Base-by-base conservation (phyloP, 306 rosid species). In the Ormosia emarginata region DNA sequence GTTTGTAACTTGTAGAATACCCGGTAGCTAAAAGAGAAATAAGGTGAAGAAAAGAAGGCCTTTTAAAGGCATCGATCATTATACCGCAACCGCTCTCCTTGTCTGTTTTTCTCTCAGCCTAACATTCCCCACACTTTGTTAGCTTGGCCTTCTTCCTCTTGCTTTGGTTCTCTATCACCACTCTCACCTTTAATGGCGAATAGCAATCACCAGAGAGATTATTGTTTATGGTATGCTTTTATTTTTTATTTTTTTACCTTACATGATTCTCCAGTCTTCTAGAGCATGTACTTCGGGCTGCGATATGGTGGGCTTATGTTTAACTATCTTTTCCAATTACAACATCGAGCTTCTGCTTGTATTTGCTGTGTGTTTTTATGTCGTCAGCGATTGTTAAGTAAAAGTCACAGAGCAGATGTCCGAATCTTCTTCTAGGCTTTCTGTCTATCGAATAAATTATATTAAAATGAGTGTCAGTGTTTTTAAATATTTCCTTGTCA, bases 151-250 rank as follows among this genome's bases (percentile, higher is more conserved):
- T 56, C 59, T 39, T 2, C 47, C 11, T 43, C 47, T 76, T 52
- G 83, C 74, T 40, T 50, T 62, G 49, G 3, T 41, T 17, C 2
- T 41, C 10, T 41, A 41, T 41, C 46, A 41, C 9, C 2, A 41
- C 52, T 46, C 14, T 9, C 53, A 57, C 82, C 49, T 76, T 74
- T 70, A 57, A 89, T 86, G 90, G 88, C 74, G 46, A 71, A 69
- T 61, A 85, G 57, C 64, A 61, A 39, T 55, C 75, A 37, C 64
- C 63, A 81, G 15, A 85, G 46, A 76, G 71, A 87, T 77, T 78
- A 14, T 79, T 64, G 76, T 82, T 72, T 76, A 57, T 67, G 91
- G 91, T 90, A 86, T 70, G 75, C 34, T 29, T 70, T 67, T 40
- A 46, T 55, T 67, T 9, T 4, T 6, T 12, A 7, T 1, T 0